phyloP scores from a whole-genome alignment of 129 eudicot genomes.

The Flaveria bidentis region DNA sequence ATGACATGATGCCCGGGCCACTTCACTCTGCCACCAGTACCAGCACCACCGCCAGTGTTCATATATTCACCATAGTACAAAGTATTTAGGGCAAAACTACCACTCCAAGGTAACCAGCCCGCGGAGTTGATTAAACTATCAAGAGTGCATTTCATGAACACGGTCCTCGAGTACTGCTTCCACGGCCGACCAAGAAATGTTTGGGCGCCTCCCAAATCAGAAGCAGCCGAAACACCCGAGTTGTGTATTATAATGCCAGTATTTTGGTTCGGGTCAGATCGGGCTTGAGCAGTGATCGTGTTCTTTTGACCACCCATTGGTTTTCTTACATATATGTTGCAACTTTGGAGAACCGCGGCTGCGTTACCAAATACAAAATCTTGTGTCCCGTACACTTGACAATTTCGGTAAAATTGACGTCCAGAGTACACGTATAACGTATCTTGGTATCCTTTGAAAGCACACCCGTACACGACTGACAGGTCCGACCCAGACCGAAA shows the following conservation, averaged over 20 bases:
- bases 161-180: slow-evolving; percentile 60
- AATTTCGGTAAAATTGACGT: slow-evolving; percentile 64
- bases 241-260: slow-evolving; percentile 64
- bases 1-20: slow-evolving; percentile 72
- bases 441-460: slow-evolving; percentile 70
- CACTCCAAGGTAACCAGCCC: slow-evolving; percentile 69
- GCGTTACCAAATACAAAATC: slow-evolving; percentile 68
- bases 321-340: slow-evolving; percentile 49
- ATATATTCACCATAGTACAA: slow-evolving; percentile 67
- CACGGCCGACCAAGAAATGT: slow-evolving; percentile 68
- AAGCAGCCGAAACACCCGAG: slow-evolving; percentile 37
- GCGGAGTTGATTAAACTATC: slow-evolving; percentile 47
- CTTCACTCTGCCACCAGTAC: slow-evolving; percentile 55
- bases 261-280: slow-evolving; percentile 56
- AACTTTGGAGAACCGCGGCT: slow-evolving; percentile 44
- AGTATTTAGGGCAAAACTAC: slow-evolving; percentile 51
- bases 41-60: slow-evolving; percentile 66
- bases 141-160: slow-evolving; percentile 45
- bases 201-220: slow-evolving; percentile 35
- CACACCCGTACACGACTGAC: slow-evolving; percentile 54
- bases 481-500: slow-evolving; percentile 59
- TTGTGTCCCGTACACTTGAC: slow-evolving; percentile 57
- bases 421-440: slow-evolving; percentile 58
- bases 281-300: slow-evolving; percentile 62
- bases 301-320: slow-evolving; percentile 48